phyloP scores from a whole-genome alignment of 2,329 filamentous ascomycete genomes.

The Pseudonectria buxi region DNA sequence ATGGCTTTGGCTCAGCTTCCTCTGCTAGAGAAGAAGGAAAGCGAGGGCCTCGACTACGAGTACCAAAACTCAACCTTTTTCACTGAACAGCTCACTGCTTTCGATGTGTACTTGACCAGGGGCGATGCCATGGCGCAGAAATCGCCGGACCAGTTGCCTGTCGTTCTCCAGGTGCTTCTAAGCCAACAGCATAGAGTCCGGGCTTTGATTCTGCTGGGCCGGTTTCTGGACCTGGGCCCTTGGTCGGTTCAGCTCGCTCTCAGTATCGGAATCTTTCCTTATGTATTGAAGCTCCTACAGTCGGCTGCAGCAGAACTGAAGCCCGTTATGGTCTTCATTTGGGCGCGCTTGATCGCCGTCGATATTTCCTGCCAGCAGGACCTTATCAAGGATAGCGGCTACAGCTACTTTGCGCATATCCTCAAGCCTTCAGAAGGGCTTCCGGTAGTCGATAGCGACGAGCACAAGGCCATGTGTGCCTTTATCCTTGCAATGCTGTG shows the following conservation, averaged over 20 bases:
- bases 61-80: slow-evolving; percentile 96
- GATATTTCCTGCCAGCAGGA: slow-evolving; percentile 91
- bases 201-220: slow-evolving; percentile 83
- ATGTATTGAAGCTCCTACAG: slow-evolving; percentile 93
- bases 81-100: slow-evolving; percentile 91
- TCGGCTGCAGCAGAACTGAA: slow-evolving; percentile 92
- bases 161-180: slow-evolving; percentile 89
- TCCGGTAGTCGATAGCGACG: slow-evolving; percentile 79
- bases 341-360: slow-evolving; percentile 91
- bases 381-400: slow-evolving; percentile 92
- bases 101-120: slow-evolving; percentile 86
- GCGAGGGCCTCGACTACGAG: slow-evolving; percentile 69
- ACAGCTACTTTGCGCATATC: slow-evolving; percentile 92
- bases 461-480: slow-evolving; percentile 98
- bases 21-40: slow-evolving; percentile 72
- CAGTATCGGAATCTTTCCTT: slow-evolving; percentile 97
- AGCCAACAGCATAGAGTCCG: slow-evolving; percentile 92
- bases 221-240: slow-evolving; percentile 89
- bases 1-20: slow-evolving; percentile 88
- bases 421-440: slow-evolving; percentile 78
- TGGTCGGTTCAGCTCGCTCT: slow-evolving; percentile 98
- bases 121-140: slow-evolving; percentile 76
- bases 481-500: slow-evolving; percentile 97
- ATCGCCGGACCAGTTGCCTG: slow-evolving; percentile 88
- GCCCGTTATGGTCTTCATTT: slow-evolving; percentile 99